Conservation (phyloP, 371 early-diverging fungal species). For the Mortierella sp. region DNA sequence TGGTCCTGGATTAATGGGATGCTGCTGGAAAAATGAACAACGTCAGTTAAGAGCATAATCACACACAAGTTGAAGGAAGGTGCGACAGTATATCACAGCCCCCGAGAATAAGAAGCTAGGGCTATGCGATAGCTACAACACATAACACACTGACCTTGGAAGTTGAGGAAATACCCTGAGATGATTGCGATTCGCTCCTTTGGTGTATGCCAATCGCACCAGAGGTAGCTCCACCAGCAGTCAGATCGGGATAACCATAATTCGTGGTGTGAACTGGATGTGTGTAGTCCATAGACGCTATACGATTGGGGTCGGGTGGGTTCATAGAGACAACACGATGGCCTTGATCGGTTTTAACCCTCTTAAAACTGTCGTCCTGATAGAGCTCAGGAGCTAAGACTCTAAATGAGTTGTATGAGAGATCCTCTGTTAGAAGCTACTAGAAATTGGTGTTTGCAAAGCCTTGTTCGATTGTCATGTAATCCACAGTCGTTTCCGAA, state of each 20-base stretch:
- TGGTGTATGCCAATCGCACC: not conserved
- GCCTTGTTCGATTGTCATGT: not conserved
- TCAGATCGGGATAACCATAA: constrained; percentile 10
- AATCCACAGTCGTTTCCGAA: not conserved
- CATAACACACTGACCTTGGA: not conserved
- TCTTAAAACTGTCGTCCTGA: constrained; percentile 3
- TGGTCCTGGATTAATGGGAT: not conserved
- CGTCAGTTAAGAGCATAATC: not conserved
- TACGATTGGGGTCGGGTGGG: not conserved
- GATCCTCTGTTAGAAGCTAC: not conserved
- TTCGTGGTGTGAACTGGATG: not conserved
- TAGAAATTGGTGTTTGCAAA: not conserved
- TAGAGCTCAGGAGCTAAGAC: not conserved
- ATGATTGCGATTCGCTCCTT: not conserved
- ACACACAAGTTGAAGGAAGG: not conserved
- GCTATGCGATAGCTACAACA: not conserved
- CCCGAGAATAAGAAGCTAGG: not conserved
- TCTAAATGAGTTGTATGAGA: not conserved
- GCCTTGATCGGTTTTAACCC: not conserved
- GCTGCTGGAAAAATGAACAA: not conserved
- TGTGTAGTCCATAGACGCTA: constrained; percentile 4
- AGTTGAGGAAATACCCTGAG: not conserved
- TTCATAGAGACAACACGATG: not conserved
- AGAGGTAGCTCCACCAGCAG: constrained; percentile 3
- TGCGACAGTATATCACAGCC: not conserved